These are phyloP conservation scores for Tulasnella calospora DNA, from an alignment of 768 basidiomycete genomes.

Conservation along the genomic window DNA sequence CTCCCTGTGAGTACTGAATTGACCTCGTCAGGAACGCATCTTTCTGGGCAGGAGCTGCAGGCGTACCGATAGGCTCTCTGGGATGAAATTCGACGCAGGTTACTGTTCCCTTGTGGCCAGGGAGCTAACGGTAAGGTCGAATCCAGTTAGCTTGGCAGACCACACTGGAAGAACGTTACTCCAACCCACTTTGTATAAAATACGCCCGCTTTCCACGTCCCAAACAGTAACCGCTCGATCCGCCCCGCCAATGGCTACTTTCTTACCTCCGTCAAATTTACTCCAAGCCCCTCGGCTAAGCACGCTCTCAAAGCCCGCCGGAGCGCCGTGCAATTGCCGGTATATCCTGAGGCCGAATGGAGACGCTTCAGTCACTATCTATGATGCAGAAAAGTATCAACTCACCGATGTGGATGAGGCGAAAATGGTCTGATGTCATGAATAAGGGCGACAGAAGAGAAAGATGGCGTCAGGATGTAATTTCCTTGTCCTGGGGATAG, in stretches of 20 bases:
- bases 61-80: constrained; percentile 87
- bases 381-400: neutral
- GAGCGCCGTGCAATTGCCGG: constrained; percentile 53
- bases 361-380: neutral
- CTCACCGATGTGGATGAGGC: constrained; percentile 56
- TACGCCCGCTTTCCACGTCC: constrained; percentile 73
- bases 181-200: constrained; percentile 68
- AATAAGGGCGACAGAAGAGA: constrained; percentile 83
- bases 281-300: constrained; percentile 86
- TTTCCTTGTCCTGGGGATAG: constrained; percentile 77
- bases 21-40: neutral
- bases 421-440: constrained; percentile 95
- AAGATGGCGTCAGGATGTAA: constrained; percentile 82
- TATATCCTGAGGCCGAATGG: constrained; percentile 8
- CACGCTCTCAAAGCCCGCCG: constrained; percentile 90
- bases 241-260: constrained; percentile 84
- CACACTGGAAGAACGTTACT: neutral
- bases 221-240: constrained; percentile 82
- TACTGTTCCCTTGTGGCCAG: constrained; percentile 95
- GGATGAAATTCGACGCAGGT: constrained; percentile 96
- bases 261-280: constrained; percentile 70
- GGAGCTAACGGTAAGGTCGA: constrained; percentile 49
- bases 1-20: constrained; percentile 77
- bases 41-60: constrained; percentile 12
- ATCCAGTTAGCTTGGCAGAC: neutral